phyloP scores from a whole-genome alignment of 169 alveolate species.

The Plasmodium blacklocki region DNA sequence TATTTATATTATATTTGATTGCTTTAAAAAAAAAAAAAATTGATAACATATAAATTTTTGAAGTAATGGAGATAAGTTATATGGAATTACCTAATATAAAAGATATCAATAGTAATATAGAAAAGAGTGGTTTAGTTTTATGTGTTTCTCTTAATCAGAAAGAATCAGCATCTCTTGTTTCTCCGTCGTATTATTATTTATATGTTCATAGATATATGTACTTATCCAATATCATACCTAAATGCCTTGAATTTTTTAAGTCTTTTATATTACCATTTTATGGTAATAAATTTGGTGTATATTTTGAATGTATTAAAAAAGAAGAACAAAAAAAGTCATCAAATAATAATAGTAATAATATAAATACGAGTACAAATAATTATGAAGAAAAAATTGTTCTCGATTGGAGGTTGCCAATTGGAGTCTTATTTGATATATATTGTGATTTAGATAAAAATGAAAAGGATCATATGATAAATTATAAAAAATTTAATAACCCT shows the following conservation, averaged over 20 bases:
- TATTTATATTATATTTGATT: background rate
- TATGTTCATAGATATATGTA: slow-evolving; percentile 71
- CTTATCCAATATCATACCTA: slow-evolving; percentile 55
- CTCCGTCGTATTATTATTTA: slow-evolving; percentile 57
- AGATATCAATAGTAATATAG: slow-evolving; percentile 36
- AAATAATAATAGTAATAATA: background rate
- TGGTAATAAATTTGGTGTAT: slow-evolving; percentile 50
- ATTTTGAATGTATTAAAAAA: slow-evolving; percentile 41
- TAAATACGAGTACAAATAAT: background rate
- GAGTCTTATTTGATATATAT: slow-evolving; percentile 62
- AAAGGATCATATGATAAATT: background rate
- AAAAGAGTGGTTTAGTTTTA: slow-evolving; percentile 44
- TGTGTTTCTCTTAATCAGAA: slow-evolving; percentile 44
- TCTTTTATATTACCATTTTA: slow-evolving; percentile 66
- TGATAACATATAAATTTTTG: slow-evolving; percentile 3
- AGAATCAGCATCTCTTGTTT: slow-evolving; percentile 30
- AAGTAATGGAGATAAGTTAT: background rate
- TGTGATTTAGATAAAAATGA: slow-evolving; percentile 27
- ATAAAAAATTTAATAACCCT: too few relatives aligned
- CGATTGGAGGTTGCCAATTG: slow-evolving; percentile 73
- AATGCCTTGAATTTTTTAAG: slow-evolving; percentile 61
- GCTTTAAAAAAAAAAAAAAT: slow-evolving; percentile 7
- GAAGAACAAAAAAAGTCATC: background rate
- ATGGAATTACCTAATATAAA: slow-evolving; percentile 56
- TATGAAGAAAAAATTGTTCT: slow-evolving; percentile 25